Evolutionary conservation across 129 eudicot genomes (phyloP).

Genomic region (Flaveria robusta): DNA sequence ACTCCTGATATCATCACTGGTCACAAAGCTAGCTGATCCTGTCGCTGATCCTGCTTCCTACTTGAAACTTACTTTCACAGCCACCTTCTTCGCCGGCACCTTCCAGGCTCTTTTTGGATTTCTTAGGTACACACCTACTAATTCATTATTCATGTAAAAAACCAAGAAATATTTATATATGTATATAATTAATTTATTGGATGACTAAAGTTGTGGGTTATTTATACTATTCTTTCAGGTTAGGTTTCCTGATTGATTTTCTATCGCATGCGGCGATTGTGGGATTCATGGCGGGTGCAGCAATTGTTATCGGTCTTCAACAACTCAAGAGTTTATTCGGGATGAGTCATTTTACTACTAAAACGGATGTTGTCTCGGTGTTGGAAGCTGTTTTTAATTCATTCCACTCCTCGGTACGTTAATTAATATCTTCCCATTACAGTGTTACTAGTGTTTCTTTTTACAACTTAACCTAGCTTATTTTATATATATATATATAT

Average conservation of each 20-base stretch:
- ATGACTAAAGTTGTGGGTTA: no score
- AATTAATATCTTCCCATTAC: neutral
- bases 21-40: slow-evolving; percentile 53
- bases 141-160: slow-evolving; percentile 1
- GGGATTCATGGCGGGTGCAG: slow-evolving; percentile 91
- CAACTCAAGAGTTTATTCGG: slow-evolving; percentile 69
- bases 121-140: slow-evolving; percentile 46
- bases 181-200: no score
- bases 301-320: slow-evolving; percentile 73
- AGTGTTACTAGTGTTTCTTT: neutral
- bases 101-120: slow-evolving; percentile 67
- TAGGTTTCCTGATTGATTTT: slow-evolving; percentile 77
- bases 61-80: slow-evolving; percentile 54
- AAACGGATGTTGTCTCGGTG: slow-evolving; percentile 65
- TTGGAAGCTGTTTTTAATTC: slow-evolving; percentile 46
- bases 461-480: neutral
- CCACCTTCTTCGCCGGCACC: slow-evolving; percentile 62
- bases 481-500: no score
- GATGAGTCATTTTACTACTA: slow-evolving; percentile 52
- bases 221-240: slow-evolving; percentile 34
- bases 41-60: slow-evolving; percentile 49
- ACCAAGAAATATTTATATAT: no score
- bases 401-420: slow-evolving; percentile 49
- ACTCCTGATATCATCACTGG: slow-evolving; percentile 44
- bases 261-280: slow-evolving; percentile 82